Evolutionary conservation across 257 asterid species (phyloP).

Genomic region (Rubia yunnanensis): DNA sequence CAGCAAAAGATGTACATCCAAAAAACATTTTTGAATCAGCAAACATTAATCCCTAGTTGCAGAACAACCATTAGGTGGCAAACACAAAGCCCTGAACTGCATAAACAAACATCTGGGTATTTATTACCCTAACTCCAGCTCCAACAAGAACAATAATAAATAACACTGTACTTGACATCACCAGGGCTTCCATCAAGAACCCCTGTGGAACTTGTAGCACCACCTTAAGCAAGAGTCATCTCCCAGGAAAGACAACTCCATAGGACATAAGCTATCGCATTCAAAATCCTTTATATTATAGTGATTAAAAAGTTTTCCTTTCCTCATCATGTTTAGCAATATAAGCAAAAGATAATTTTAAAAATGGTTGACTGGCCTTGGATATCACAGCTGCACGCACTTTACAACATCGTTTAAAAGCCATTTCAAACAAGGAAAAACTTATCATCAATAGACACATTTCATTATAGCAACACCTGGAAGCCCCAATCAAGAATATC

Average conservation of each 20-base stretch:
- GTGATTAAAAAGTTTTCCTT: too few relatives aligned
- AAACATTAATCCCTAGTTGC: background rate
- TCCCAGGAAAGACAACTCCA: background rate
- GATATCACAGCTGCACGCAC: background rate
- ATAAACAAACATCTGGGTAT: background rate
- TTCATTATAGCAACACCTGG: background rate
- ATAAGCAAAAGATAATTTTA: background rate
- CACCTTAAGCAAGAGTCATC: background rate
- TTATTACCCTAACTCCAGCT: background rate
- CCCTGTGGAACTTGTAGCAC: background rate
- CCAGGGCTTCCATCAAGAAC: background rate
- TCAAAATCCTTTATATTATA: background rate
- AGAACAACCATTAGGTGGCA: background rate
- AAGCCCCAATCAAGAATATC: background rate
- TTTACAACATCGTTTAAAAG: background rate
- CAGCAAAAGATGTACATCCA: background rate
- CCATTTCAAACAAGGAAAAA: background rate
- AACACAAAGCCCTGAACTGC: background rate
- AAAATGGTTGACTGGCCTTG: background rate
- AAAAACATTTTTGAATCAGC: background rate
- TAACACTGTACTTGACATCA: background rate
- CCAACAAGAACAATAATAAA: background rate
- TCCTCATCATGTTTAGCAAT: background rate
- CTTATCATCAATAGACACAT: background rate
- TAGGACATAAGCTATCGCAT: background rate